Evolutionary conservation across 306 rosid genomes (phyloP), one percentile per base, ranked within the genome.

Genomic region (Citrullus mucosospermus): DNA sequence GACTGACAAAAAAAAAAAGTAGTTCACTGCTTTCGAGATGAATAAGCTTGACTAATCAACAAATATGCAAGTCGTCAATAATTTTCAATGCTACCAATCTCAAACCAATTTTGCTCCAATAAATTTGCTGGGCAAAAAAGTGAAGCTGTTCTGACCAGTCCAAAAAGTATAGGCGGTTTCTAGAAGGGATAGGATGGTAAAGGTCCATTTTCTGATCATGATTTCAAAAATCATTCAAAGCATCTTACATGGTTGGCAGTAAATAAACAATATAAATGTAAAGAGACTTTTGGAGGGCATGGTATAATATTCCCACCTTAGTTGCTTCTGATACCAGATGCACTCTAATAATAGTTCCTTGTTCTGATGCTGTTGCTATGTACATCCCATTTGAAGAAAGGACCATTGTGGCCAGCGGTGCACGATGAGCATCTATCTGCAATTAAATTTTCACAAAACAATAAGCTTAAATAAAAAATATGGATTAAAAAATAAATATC

Each of bases 301-400:
- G 57, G 80, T 60, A 36, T 76, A 53, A 22, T 62, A 53, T 72
- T 77, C 83, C 84, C 83, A 93, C 98, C 98, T 91, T 88, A 75
- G 95, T 85, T 79, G 98, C 98, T 82, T 94, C 98, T 18, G 90
- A 87, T 79, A 94, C 97, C 79, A 86, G 81, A 90, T 94, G 90
- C 57, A 94, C 98, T 84, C 98, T 88, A 84, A 94, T 80, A 77
- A 90, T 90, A 78, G 98, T 94, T 80, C 98, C 98, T 84, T 92
- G 97, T 83, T 94, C 98, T 53, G 98, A 94, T 76, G 98, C 98
- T 79, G 98, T 94, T 80, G 98, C 98, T 77, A 94, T 80, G 82
- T 92, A 94, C 86, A 81, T 86, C 81, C 97, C 98, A 36, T 85
- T 94, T 44, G 95, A 92, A 78, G 97, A 94, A 85, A 94, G 91